A percentile compares a stretch with the other conserved stretches of the same genome.
These are phyloP conservation scores for Kandelia obovata DNA, from an alignment of 345 rosid species.

Conservation along the genomic window DNA sequence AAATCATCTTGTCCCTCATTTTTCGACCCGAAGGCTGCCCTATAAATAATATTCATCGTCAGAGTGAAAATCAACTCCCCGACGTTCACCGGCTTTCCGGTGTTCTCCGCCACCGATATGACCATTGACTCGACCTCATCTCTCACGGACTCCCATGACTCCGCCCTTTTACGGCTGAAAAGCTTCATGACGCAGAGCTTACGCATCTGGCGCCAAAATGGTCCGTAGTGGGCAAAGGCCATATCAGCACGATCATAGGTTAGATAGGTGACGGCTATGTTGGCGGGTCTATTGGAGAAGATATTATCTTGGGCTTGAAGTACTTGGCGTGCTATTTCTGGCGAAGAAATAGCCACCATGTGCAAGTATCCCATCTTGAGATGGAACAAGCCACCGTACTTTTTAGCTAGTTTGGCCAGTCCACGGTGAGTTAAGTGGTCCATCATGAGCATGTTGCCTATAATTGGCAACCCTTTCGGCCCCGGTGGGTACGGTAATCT, in stretches of 20 bases:
- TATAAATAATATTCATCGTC: slow-evolving; percentile 22
- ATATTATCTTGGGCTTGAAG: slow-evolving; percentile 25
- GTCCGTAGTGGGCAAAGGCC: slow-evolving; percentile 32
- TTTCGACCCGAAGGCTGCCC: slow-evolving; percentile 25
- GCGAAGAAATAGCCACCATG: slow-evolving; percentile 17
- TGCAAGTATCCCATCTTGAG: slow-evolving; percentile 26
- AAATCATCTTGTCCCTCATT: slow-evolving; percentile 25
- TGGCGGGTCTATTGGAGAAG: slow-evolving; percentile 26
- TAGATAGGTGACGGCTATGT: slow-evolving; percentile 19
- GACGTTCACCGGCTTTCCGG: slow-evolving; percentile 11
- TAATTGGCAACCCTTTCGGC: slow-evolving; percentile 19
- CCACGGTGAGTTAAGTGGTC: slow-evolving; percentile 27
- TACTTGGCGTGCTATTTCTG: slow-evolving; percentile 21
- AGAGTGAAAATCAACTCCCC: slow-evolving; percentile 22
- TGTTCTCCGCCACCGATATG: background rate
- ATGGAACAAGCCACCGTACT: slow-evolving; percentile 20
- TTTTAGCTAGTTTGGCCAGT: slow-evolving; percentile 15
- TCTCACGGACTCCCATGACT: slow-evolving; percentile 27
- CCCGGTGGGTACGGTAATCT: slow-evolving; percentile 14
- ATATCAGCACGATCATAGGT: slow-evolving; percentile 29
- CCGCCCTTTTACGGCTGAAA: slow-evolving; percentile 26
- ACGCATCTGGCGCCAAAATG: slow-evolving; percentile 31
- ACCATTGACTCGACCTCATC: slow-evolving; percentile 20
- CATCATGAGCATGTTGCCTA: slow-evolving; percentile 21
- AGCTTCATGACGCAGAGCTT: slow-evolving; percentile 30